Conservation (phyloP, 208 protist species). For the Trypanosoma caninum region DNA sequence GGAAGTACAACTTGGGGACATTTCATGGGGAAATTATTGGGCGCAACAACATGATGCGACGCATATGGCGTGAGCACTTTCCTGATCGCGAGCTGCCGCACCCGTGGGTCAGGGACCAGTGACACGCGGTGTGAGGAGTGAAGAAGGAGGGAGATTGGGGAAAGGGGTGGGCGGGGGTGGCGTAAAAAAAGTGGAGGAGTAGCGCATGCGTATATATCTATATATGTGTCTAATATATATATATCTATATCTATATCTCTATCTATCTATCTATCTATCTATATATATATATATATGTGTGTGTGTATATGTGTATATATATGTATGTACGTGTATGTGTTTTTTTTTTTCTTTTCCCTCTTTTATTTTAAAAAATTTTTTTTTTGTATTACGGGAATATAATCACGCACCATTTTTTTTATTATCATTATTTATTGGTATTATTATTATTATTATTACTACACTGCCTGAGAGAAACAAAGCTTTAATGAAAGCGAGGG, state of each 20-base stretch:
- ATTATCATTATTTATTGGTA: not conserved
- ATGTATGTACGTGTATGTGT: not conserved
- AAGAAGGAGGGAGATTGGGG: not conserved
- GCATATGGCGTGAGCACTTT: conserved; percentile 77
- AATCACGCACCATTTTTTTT: not conserved
- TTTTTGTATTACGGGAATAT: not conserved
- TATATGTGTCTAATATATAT: no score
- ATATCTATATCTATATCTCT: conserved; percentile 14
- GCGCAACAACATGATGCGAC: conserved; percentile 71
- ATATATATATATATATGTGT: not conserved
- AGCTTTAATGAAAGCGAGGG: not conserved
- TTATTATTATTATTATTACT: not conserved
- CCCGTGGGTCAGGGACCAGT: conserved; percentile 75
- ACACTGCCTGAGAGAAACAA: not conserved
- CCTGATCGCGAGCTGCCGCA: conserved; percentile 76
- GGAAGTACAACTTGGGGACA: conserved; percentile 83
- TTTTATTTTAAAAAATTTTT: no score
- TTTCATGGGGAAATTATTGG: conserved; percentile 78
- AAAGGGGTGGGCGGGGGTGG: not conserved
- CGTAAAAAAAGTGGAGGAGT: not conserved
- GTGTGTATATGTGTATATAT: not conserved
- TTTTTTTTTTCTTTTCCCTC: conserved; percentile 22
- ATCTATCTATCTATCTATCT: not conserved
- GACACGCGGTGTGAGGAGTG: not conserved
- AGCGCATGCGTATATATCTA: no score